Evolutionary conservation across 768 basidiomycete genomes (phyloP).

Genomic region (Dacryopinax spathularia): DNA sequence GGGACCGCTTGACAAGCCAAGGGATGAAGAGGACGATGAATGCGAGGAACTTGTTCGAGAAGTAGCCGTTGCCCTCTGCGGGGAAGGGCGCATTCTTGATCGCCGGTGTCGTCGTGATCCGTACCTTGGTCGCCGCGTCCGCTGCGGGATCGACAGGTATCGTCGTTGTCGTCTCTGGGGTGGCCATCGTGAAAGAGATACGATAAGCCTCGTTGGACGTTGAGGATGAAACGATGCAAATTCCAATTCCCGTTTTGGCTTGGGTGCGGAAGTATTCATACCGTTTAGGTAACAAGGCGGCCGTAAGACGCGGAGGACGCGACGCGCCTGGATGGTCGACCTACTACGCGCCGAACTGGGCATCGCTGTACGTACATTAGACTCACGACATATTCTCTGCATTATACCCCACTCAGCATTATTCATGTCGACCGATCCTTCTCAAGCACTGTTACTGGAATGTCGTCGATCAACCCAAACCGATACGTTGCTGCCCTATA

Average conservation of each 20-base stretch:
- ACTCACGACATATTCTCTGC: too few species aligned
- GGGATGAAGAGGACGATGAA: conserved; percentile 65
- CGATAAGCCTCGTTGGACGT: neutral
- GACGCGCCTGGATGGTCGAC: neutral
- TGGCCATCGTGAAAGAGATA: neutral
- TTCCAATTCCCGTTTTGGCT: neutral
- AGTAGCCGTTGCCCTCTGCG: conserved; percentile 72
- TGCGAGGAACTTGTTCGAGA: conserved; percentile 69
- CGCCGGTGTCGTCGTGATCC: conserved; percentile 47
- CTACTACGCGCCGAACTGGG: neutral
- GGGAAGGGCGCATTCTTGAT: conserved; percentile 76
- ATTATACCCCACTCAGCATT: too few species aligned
- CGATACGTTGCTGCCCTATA: conserved; percentile 80
- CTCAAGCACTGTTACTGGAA: conserved; percentile 74
- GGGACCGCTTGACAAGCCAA: conserved; percentile 64
- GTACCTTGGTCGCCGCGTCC: conserved; percentile 4
- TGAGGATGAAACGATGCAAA: neutral
- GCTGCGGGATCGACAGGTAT: neutral
- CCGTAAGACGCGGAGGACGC: too few species aligned
- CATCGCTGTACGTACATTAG: too few species aligned
- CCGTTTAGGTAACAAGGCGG: too few species aligned
- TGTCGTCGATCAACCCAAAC: conserved; percentile 72
- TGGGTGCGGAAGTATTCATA: neutral
- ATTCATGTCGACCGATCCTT: conserved; percentile 54
- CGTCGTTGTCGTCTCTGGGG: conserved; percentile 3